Conservation (phyloP, 352 stramenopile genomes). For the Phytophthora litchii region DNA sequence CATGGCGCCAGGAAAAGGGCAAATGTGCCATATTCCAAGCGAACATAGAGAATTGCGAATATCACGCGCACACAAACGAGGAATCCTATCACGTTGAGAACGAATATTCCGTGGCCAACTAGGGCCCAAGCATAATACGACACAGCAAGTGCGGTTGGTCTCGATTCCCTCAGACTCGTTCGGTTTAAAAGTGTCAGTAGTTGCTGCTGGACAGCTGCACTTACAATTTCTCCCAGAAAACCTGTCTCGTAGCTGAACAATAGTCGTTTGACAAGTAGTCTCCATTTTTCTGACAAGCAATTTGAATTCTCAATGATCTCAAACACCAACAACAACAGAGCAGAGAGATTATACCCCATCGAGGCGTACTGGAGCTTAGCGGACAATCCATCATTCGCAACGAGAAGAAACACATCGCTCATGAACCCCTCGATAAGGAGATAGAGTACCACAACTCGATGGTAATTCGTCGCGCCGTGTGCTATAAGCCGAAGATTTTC, state of each 20-base stretch:
- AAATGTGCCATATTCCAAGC: neutral
- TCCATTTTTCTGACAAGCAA: conserved; percentile 6
- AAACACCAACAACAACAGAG: conserved; percentile 21
- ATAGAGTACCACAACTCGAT: conserved; percentile 16
- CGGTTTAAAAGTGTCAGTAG: conserved; percentile 8
- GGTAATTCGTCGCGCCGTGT: conserved; percentile 13
- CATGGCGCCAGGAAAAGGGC: neutral
- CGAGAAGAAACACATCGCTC: conserved; percentile 25
- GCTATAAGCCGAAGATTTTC: conserved; percentile 15
- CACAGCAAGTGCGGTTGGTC: conserved; percentile 10
- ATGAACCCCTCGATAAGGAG: conserved; percentile 28
- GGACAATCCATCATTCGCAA: conserved; percentile 17
- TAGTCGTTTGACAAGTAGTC: conserved; percentile 2
- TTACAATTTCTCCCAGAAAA: conserved; percentile 6
- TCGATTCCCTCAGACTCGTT: conserved; percentile 2
- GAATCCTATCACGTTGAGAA: neutral
- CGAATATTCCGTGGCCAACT: conserved; percentile 15
- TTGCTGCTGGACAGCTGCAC: conserved; percentile 3
- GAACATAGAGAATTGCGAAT: neutral
- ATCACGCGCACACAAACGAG: neutral
- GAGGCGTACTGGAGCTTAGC: conserved; percentile 23
- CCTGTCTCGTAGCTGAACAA: conserved; percentile 18
- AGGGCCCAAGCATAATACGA: conserved; percentile 18
- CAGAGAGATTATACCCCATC: conserved; percentile 19
- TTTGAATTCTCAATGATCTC: conserved; percentile 24